A percentile compares a stretch with the other conserved stretches of the same genome.
phyloP scores from a whole-genome alignment of 768 basidiomycete genomes.

The Tremella mesenterica region DNA sequence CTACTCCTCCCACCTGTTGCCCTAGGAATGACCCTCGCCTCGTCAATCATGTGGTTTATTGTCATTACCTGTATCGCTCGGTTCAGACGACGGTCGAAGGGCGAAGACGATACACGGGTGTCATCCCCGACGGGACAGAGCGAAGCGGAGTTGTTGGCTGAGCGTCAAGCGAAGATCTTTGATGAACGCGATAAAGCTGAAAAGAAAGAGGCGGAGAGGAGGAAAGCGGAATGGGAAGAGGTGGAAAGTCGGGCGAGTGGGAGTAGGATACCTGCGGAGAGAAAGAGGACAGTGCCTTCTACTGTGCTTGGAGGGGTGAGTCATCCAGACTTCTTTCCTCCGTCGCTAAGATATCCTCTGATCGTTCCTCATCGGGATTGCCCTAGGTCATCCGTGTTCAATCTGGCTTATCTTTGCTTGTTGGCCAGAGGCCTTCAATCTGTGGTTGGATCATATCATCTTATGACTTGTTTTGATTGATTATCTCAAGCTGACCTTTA shows the following conservation, averaged over 20 bases:
- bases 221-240: constrained; percentile 26
- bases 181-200: constrained; percentile 19
- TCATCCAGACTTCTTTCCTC: no score
- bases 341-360: no score
- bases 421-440: no score
- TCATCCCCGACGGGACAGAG: no score
- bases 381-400: no score
- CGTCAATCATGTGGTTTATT: constrained; percentile 33
- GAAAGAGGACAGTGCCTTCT: constrained; percentile 12
- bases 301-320: no score
- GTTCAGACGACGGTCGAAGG: constrained; percentile 3
- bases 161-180: not conserved
- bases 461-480: no score
- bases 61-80: constrained; percentile 29
- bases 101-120: not conserved
- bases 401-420: no score
- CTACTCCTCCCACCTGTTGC: constrained; percentile 41
- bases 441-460: no score
- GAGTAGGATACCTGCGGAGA: constrained; percentile 20
- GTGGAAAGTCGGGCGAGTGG: constrained; percentile 16
- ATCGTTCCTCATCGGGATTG: no score
- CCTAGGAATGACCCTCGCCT: constrained; percentile 34
- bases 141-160: no score
- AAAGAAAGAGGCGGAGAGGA: constrained; percentile 16
- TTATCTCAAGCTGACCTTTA: no score